Evolutionary conservation across 1,139 yeast species (phyloP), one percentile per base, ranked within the genome.

Genomic region (Pichia sp.): DNA sequence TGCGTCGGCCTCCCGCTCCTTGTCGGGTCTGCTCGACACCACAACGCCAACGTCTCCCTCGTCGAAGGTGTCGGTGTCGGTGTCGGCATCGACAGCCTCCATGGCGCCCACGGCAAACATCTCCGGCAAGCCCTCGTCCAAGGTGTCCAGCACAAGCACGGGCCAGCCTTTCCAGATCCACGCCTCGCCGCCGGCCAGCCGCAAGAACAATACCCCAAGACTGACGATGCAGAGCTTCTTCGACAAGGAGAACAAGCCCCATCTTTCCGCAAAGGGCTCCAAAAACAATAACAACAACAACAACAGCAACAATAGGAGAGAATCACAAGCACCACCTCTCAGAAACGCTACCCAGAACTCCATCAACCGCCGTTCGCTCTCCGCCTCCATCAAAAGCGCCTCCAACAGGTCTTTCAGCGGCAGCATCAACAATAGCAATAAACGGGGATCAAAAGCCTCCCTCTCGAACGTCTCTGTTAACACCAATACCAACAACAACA

Each of bases 21-120:
- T 52, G n/a, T 42, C 49, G 7, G 47, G 44, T 6, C 13, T 48
- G n/a, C 12, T 79, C 25, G 51, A 49, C 9, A 37, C 43, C 6
- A 3, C 45, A 10, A 9, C 40, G 9, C 23, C 42, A 18, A 18
- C 46, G 19, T 34, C 46, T 10, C 16, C 37, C 22, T 8, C 40
- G 10, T 31, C 42, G 13, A 42, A 18, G 26, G 25, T 16, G 5
- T 23, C 6, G n/a, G 21, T 22, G n/a, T 26, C 9, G n/a, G 18
- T 31, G 30, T 10, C 30, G 28, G 28, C 28, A 25, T 25, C 28
- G 28, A 6, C 28, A 25, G 28, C 28, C 9, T 25, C 28, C 28
- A 6, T 9, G 28, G 9, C 28, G 9, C 37, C 37, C 19, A 34
- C 37, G 8, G 18, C 37, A 34, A 25, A 25, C 28, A 25, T n/a